phyloP scores from a whole-genome alignment of 139 green algal species.

The Pseudopediastrum boryanum region DNA sequence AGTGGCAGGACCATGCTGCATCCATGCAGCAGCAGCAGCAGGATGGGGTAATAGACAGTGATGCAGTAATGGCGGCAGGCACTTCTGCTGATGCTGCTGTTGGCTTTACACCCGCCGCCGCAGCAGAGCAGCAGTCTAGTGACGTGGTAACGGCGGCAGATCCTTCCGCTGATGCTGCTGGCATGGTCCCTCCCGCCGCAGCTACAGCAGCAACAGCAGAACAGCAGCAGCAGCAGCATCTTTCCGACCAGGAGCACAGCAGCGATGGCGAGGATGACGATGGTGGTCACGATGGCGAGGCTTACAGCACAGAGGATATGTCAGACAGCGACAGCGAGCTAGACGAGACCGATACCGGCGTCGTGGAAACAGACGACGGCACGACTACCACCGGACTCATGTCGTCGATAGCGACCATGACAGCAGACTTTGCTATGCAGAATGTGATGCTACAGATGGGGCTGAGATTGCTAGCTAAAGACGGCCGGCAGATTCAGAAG shows the following conservation, averaged over 20 bases:
- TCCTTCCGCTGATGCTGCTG: no score
- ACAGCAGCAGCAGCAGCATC: not conserved
- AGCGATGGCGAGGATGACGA: not conserved
- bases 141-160: no score
- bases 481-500: slow-evolving; percentile 79
- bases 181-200: no score
- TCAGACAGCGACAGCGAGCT: slow-evolving; percentile 11
- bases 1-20: slow-evolving; percentile 26
- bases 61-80: no score
- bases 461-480: slow-evolving; percentile 72
- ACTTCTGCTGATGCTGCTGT: no score
- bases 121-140: no score
- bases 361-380: slow-evolving; percentile 1
- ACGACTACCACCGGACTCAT: slow-evolving; percentile 4
- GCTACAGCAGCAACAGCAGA: slow-evolving; percentile 14
- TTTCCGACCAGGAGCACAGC: not conserved
- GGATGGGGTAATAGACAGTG: no score
- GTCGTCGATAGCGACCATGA: slow-evolving; percentile 74
- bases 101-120: no score
- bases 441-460: slow-evolving; percentile 97
- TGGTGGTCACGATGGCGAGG: not conserved
- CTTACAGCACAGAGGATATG: not conserved
- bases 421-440: slow-evolving; percentile 97
- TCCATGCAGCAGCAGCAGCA: slow-evolving; percentile 24
- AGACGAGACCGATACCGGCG: not conserved